These are phyloP conservation scores for Cucumis cinereus DNA, from an alignment of 306 rosid genomes.

Conservation along the genomic window DNA sequence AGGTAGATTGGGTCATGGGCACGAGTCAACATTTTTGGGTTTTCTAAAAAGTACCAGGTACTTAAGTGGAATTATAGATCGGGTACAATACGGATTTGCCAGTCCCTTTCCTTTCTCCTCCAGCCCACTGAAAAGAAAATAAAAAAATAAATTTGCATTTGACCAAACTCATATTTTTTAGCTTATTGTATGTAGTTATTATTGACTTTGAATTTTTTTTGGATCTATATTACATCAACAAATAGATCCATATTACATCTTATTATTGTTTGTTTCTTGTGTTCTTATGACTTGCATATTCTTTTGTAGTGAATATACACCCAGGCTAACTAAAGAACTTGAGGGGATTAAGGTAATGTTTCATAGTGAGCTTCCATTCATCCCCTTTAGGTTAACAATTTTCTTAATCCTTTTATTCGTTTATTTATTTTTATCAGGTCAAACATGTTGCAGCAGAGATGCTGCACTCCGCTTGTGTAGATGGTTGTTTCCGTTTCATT, in stretches of 20 bases:
- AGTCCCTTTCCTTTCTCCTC: background rate
- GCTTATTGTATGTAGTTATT: background rate
- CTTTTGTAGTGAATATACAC: slow-evolving; percentile 67
- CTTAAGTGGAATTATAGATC: background rate
- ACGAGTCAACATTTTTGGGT: slow-evolving; percentile 49
- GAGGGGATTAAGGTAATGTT: slow-evolving; percentile 72
- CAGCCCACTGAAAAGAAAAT: background rate
- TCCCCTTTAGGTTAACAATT: background rate
- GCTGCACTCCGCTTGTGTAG: slow-evolving; percentile 74
- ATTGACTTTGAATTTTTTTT: background rate
- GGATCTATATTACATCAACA: background rate
- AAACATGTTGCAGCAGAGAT: slow-evolving; percentile 69
- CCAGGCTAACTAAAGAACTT: slow-evolving; percentile 87
- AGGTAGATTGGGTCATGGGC: slow-evolving; percentile 93
- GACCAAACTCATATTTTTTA: background rate
- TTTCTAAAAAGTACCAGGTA: slow-evolving; percentile 72
- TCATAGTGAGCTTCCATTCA: slow-evolving; percentile 13
- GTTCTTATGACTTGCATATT: background rate
- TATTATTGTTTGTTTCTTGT: background rate
- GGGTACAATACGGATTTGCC: slow-evolving; percentile 24
- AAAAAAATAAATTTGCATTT: background rate
- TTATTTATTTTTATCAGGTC: slow-evolving; percentile 24
- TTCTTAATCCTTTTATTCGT: background rate
- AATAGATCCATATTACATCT: background rate
- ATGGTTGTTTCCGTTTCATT: slow-evolving; percentile 38